phyloP scores from a whole-genome alignment of 257 asterid species.

The Gynochthodes officinalis region DNA sequence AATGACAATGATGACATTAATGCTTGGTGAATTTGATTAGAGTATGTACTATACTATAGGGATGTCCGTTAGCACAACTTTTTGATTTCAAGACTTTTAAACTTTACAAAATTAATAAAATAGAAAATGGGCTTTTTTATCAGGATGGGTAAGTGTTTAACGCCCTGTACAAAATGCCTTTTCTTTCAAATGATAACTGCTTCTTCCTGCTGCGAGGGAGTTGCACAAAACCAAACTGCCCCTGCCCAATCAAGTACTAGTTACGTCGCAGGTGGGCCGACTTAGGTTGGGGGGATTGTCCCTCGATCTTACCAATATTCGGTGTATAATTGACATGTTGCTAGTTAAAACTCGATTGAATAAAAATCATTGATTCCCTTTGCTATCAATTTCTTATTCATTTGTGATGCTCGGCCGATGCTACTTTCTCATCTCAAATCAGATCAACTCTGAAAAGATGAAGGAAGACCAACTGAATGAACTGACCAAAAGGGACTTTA shows the following conservation, averaged over 20 bases:
- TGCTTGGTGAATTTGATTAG: too few relatives aligned
- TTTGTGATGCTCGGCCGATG: too few relatives aligned
- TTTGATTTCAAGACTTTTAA: background rate
- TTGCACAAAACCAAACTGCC: conserved; percentile 9
- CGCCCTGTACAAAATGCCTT: background rate
- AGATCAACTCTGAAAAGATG: background rate
- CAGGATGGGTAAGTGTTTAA: background rate
- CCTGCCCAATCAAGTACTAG: conserved; percentile 6
- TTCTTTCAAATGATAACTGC: conserved; percentile 15
- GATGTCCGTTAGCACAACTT: background rate
- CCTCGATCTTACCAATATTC: background rate
- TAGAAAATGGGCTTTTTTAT: background rate
- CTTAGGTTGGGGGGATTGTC: background rate
- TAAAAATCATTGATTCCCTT: background rate
- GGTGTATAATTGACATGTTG: background rate
- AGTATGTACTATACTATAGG: too few relatives aligned
- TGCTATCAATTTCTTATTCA: background rate
- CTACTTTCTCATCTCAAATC: too few relatives aligned
- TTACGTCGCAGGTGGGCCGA: background rate
- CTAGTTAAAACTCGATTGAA: background rate
- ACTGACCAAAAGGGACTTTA: background rate
- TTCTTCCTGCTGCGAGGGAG: background rate
- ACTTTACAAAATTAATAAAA: background rate
- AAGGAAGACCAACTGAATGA: background rate
- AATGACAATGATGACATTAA: too few relatives aligned